Evolutionary conservation across 768 basidiomycete species (phyloP).

Genomic region (Collybia sordida): DNA sequence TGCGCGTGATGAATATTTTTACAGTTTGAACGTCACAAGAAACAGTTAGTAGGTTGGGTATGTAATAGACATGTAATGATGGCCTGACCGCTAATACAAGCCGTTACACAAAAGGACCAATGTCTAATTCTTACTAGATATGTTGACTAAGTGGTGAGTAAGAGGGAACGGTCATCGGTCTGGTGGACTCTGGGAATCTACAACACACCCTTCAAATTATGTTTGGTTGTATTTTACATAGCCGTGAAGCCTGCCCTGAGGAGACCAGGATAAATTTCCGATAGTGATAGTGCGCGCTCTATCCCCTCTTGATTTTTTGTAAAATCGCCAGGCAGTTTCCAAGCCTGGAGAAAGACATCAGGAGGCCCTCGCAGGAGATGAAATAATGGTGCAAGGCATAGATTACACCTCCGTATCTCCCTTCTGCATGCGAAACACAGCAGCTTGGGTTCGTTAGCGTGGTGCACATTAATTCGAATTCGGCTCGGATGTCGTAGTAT

Average conservation of each 20-base stretch:
- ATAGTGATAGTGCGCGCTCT: neutral
- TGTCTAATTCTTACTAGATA: too few species aligned
- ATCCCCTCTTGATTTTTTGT: constrained; percentile 45
- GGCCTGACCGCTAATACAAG: too few species aligned
- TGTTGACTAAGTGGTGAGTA: too few species aligned
- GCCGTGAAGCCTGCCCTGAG: constrained; percentile 1
- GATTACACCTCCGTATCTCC: constrained; percentile 89
- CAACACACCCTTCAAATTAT: too few species aligned
- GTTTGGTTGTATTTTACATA: neutral
- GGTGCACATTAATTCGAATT: constrained; percentile 62
- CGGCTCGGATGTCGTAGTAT: too few species aligned
- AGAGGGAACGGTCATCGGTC: too few species aligned
- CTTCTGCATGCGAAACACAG: constrained; percentile 50
- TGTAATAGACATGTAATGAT: too few species aligned
- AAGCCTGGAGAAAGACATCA: constrained; percentile 40
- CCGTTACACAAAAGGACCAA: too few species aligned
- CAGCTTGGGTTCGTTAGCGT: constrained; percentile 78
- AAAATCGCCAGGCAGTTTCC: constrained; percentile 31
- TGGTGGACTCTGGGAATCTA: too few species aligned
- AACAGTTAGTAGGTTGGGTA: too few species aligned
- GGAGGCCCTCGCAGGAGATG: constrained; percentile 87
- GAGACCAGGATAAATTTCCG: neutral
- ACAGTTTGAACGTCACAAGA: too few species aligned
- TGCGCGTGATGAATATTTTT: too few species aligned
- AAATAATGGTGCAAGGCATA: constrained; percentile 88